A percentile compares a stretch with the other conserved stretches of the same genome.
phyloP scores from a whole-genome alignment of 2,329 filamentous ascomycete genomes.

The Ophiosphaerella korrae region DNA sequence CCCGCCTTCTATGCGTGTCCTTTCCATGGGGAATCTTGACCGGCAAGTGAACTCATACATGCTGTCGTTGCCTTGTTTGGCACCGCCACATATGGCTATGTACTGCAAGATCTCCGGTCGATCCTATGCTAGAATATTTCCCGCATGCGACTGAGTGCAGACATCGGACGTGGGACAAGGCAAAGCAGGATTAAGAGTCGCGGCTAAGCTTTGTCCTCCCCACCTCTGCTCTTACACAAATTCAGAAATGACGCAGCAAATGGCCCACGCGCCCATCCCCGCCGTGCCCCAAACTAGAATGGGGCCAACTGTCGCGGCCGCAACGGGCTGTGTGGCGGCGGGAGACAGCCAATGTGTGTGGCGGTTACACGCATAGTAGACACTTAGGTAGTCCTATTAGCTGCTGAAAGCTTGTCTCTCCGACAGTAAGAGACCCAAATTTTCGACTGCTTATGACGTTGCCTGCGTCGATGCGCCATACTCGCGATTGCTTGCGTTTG shows the following conservation, averaged over 20 bases:
- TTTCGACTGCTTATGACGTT: constrained; percentile 18
- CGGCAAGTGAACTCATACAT: constrained; percentile 11
- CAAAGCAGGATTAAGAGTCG: constrained; percentile 29
- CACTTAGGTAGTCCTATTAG: not conserved
- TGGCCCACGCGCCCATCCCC: constrained; percentile 20
- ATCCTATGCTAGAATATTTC: constrained; percentile 2
- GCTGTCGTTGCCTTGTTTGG: constrained; percentile 13
- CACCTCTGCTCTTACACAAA: constrained; percentile 21
- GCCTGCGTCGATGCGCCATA: constrained; percentile 5
- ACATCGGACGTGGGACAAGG: constrained; percentile 5
- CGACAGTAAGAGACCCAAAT: not conserved
- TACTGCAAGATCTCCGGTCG: constrained; percentile 10
- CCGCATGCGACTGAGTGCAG: constrained; percentile 2
- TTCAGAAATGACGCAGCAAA: constrained; percentile 32
- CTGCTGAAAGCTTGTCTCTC: constrained; percentile 3
- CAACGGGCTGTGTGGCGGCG: constrained; percentile 16
- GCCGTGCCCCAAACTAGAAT: constrained; percentile 12
- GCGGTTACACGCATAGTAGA: constrained; percentile 8
- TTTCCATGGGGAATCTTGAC: constrained; percentile 19
- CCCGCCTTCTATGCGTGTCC: constrained; percentile 1
- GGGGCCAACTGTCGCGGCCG: constrained; percentile 8
- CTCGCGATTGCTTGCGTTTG: constrained; percentile 13
- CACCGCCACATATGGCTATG: constrained; percentile 25
- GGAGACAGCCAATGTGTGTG: constrained; percentile 21
- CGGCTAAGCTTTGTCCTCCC: constrained; percentile 31